Percentiles rank a stretch among this genome's conserved stretches.
Conservation (phyloP, 768 basidiomycete genomes). For the Rhodosporidiobolus sp. region DNA sequence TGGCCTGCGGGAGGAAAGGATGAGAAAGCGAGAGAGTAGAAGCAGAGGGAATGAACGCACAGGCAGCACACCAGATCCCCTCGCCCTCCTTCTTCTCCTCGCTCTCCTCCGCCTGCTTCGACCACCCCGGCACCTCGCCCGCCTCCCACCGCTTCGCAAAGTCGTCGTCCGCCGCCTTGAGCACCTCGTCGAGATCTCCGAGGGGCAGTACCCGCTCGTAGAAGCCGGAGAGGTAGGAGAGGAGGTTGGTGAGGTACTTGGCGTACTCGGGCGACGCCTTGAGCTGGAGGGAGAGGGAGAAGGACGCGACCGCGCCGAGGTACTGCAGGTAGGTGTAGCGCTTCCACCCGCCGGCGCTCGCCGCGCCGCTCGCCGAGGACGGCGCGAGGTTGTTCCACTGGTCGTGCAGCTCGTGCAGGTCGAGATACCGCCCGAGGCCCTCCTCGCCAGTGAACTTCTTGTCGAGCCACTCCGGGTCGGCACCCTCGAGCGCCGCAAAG, state of each 20-base stretch:
- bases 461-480: conserved; percentile 45
- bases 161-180: conserved; percentile 62
- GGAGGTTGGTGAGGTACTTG: conserved; percentile 80
- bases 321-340: conserved; percentile 89
- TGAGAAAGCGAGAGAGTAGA: conserved; percentile 15
- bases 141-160: conserved; percentile 79
- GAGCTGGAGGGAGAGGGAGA: conserved; percentile 36
- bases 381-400: conserved; percentile 86
- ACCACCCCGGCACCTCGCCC: conserved; percentile 74
- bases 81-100: conserved; percentile 54
- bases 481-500: conserved; percentile 51
- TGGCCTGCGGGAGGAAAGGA: conserved; percentile 61
- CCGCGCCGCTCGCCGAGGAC: conserved; percentile 53
- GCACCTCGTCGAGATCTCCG: conserved; percentile 66
- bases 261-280: conserved; percentile 74
- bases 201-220: conserved; percentile 79
- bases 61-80: conserved; percentile 73
- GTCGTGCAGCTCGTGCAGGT: conserved; percentile 82
- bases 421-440: conserved; percentile 87
- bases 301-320: conserved; percentile 60
- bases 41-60: conserved; percentile 21
- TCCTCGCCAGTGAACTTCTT: conserved; percentile 92
- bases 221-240: conserved; percentile 81
- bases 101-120: conserved; percentile 53
- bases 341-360: conserved; percentile 50